A percentile compares a stretch with the other conserved stretches of the same genome.
These are phyloP conservation scores for Magnolia changhungtana DNA, from an alignment of 164 flowering plant genomes.

Conservation along the genomic window DNA sequence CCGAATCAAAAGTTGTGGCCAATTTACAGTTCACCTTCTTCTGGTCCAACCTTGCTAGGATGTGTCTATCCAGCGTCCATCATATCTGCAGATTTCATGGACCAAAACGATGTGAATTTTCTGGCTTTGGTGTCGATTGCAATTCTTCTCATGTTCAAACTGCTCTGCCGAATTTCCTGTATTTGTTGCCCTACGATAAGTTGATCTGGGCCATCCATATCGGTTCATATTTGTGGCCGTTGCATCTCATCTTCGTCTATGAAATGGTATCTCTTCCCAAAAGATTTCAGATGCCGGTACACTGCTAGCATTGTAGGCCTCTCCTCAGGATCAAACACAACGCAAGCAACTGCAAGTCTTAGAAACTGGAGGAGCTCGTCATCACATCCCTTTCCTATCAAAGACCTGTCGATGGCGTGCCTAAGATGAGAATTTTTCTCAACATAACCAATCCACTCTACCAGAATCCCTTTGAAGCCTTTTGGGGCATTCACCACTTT, in stretches of 20 bases:
- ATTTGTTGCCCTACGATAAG: no score
- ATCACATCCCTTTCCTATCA: constrained; percentile 49
- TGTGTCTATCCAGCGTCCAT: no score
- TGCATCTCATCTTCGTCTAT: neutral
- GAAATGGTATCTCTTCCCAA: constrained; percentile 48
- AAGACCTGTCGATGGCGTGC: constrained; percentile 22
- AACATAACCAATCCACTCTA: constrained; percentile 17
- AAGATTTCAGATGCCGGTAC: constrained; percentile 58
- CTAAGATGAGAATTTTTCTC: constrained; percentile 12
- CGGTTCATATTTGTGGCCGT: neutral
- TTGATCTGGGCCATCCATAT: no score
- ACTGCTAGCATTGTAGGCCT: constrained; percentile 47
- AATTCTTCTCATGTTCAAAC: neutral
- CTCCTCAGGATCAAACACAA: constrained; percentile 32
- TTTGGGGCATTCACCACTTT: constrained; percentile 21
- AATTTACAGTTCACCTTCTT: no score
- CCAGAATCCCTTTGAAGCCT: constrained; percentile 26
- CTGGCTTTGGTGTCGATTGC: neutral
- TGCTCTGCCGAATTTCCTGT: neutral
- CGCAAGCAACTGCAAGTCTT: constrained; percentile 55
- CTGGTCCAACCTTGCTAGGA: no score
- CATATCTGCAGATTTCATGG: neutral
- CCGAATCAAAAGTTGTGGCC: no score
- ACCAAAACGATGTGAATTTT: neutral
- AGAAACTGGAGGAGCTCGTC: constrained; percentile 51